Evolutionary conservation across 805 yeast genomes (phyloP).

Genomic region (Candida insectalens): DNA sequence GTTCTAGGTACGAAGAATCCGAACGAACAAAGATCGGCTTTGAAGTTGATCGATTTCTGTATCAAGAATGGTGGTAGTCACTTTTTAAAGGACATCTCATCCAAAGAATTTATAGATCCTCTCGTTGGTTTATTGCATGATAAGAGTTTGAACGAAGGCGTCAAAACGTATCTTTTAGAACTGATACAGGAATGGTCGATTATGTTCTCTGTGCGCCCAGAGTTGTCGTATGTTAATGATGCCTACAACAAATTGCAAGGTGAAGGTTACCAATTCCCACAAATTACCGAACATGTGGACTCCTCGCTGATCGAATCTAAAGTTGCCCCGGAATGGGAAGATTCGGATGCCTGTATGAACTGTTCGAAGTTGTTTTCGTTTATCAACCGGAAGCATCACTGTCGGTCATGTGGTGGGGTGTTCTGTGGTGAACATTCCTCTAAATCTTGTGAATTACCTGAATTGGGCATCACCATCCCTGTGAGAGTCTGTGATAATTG

Average conservation of each 20-base stretch:
- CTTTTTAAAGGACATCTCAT: constrained; percentile 67
- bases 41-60: constrained; percentile 75
- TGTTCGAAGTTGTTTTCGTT: constrained; percentile 75
- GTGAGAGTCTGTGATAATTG: constrained; percentile 95
- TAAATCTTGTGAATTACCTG: constrained; percentile 60
- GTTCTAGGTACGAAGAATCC: constrained; percentile 57
- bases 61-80: constrained; percentile 90
- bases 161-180: constrained; percentile 50
- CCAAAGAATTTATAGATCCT: constrained; percentile 81
- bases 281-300: constrained; percentile 26
- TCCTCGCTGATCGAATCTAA: constrained; percentile 67
- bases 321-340: constrained; percentile 97
- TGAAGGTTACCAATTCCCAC: constrained; percentile 65
- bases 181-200: constrained; percentile 70
- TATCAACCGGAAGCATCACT: constrained; percentile 88
- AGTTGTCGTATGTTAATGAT: constrained; percentile 52
- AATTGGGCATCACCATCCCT: constrained; percentile 76
- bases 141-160: constrained; percentile 32
- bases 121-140: constrained; percentile 37
- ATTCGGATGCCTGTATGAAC: constrained; percentile 90
- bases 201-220: constrained; percentile 60
- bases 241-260: constrained; percentile 48
- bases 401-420: constrained; percentile 95
- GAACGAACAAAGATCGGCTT: constrained; percentile 63
- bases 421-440: constrained; percentile 82